Base-by-base conservation (phyloP, 169 alveolate genomes). In the Eimeria brunetti region DNA sequence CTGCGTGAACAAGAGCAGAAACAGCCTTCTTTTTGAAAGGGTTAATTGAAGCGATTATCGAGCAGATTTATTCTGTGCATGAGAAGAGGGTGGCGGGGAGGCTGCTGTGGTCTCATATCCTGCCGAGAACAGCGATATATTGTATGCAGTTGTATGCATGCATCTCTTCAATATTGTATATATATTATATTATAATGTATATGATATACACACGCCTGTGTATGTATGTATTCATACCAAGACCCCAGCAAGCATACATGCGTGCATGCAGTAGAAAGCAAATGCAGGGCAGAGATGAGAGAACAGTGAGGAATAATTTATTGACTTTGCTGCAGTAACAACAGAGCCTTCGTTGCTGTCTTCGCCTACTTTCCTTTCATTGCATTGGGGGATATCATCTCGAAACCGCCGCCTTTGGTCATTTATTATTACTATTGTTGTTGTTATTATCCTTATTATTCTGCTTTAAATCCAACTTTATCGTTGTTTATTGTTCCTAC, bases 301-400 rank as follows among this genome's bases (percentile, higher is more conserved):
- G n/a, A n/a, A 64, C 75, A 64, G 75, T 22, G 75, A 64, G 75
- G 38, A 64, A n/a, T n/a, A n/a, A n/a, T n/a, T n/a, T n/a, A n/a
- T n/a, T 24, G 41, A 64, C 75, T 64, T 36, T 4, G 75, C 75
- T 16, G 75, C 75, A 27, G 16, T 36, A 14, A 64, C 38, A 9
- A 22, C 75, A n/a, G 41, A n/a, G 75, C 75, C 75, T 64, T 64
- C 75, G 41, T 64, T 36, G 49, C 88, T 44, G 1, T 46, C 44
- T 78, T 14, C n/a, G 69, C n/a, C 86, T 9, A 27, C 56, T 41
- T 78, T 44, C n/a, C 22, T 78, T 67, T 49, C 67, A n/a, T 46
- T 9, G 4, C 20, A n/a, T 78, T 78, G 58, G 90, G 90, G 90
- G 75, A 83, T 53, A 56, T 56, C 71, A n/a, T n/a, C n/a, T 51